phyloP scores from a whole-genome alignment of 768 basidiomycete genomes.

The Strobilomyces dryophilus region DNA sequence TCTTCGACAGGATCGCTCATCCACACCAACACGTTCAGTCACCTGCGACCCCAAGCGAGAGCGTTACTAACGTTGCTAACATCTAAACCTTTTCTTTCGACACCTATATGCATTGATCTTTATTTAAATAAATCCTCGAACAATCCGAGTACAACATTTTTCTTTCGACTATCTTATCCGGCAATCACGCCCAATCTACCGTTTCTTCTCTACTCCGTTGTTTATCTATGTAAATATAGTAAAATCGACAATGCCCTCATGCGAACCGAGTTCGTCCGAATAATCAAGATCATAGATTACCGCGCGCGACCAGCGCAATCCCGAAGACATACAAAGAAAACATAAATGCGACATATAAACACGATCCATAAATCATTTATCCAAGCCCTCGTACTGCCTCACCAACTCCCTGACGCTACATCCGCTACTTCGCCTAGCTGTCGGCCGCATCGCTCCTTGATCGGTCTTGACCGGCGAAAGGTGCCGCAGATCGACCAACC shows the following conservation, averaged over 20 bases:
- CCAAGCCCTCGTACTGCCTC: constrained; percentile 49
- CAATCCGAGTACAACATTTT: neutral
- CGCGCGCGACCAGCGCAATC: constrained; percentile 11
- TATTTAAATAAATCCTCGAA: neutral
- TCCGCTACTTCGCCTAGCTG: constrained; percentile 54
- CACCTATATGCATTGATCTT: neutral
- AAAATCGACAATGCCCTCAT: neutral
- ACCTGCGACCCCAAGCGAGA: neutral
- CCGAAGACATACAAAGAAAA: constrained; percentile 6
- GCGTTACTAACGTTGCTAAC: neutral
- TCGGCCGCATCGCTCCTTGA: constrained; percentile 28
- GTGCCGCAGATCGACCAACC: constrained; percentile 51
- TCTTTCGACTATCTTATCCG: neutral
- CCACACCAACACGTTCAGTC: constrained; percentile 7
- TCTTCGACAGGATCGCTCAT: constrained; percentile 30
- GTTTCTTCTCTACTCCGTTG: neutral
- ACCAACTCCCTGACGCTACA: constrained; percentile 74
- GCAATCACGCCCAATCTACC: neutral
- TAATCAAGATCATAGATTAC: constrained; percentile 1
- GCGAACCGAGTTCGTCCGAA: neutral
- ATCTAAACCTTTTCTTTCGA: neutral
- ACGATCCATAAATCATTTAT: constrained; percentile 5
- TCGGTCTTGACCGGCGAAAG: constrained; percentile 39
- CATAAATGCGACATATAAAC: constrained; percentile 4
- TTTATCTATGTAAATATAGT: neutral